These are phyloP conservation scores for Lumnitzera racemosa DNA, from an alignment of 345 rosid species.

Conservation along the genomic window DNA sequence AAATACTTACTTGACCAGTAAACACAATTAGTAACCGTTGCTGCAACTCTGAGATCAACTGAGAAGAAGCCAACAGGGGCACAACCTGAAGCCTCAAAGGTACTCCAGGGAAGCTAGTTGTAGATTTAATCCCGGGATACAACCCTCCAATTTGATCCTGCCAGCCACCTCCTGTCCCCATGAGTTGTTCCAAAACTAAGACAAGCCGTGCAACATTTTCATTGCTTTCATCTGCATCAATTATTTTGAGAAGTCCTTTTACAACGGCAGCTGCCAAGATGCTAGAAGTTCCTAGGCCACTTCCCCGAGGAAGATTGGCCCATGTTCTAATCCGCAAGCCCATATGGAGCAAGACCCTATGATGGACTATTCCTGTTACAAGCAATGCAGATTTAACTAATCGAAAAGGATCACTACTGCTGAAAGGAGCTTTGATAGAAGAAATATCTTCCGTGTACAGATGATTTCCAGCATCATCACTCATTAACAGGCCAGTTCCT, in stretches of 20 bases:
- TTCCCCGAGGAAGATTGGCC: slow-evolving; percentile 94
- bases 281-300: slow-evolving; percentile 96
- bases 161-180: slow-evolving; percentile 99
- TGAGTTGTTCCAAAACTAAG: slow-evolving; percentile 84
- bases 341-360: slow-evolving; percentile 25
- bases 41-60: slow-evolving; percentile 57
- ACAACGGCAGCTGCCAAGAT: slow-evolving; percentile 96
- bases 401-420: slow-evolving; percentile 56
- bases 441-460: slow-evolving; percentile 39
- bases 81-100: slow-evolving; percentile 85
- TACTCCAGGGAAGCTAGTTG: slow-evolving; percentile 84
- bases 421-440: slow-evolving; percentile 61
- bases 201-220: slow-evolving; percentile 89
- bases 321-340: slow-evolving; percentile 76
- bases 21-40: slow-evolving; percentile 79
- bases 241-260: slow-evolving; percentile 75
- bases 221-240: slow-evolving; percentile 63
- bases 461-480: slow-evolving; percentile 65
- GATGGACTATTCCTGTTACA: slow-evolving; percentile 62
- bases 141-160: slow-evolving; percentile 97
- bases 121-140: slow-evolving; percentile 82
- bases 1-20: slow-evolving; percentile 79
- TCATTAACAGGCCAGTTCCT: slow-evolving; percentile 47
- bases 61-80: slow-evolving; percentile 65
- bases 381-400: slow-evolving; percentile 85